Evolutionary conservation across 2,329 filamentous ascomycete species (phyloP), one percentile per base, ranked within the genome.

Genomic region (Nothophoma quercina): DNA sequence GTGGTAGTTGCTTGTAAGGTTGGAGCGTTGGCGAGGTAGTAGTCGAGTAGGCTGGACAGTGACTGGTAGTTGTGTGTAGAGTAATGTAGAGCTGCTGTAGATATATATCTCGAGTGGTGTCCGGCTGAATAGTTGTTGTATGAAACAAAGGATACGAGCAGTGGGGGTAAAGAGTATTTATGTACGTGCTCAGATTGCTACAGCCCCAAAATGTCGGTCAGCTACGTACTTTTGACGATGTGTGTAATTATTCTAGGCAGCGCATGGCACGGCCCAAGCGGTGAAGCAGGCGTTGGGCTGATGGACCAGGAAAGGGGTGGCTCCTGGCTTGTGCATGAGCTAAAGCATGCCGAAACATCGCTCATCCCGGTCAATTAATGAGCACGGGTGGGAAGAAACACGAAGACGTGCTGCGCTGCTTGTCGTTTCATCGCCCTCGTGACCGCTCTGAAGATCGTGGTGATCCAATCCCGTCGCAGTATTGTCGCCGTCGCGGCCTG

Each of bases 351-450:
- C 65, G 65, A 64, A 73, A 71, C 71, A 74, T 72, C 64, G 68
- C 64, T 61, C 62, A 72, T 69, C 70, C 70, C 59, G 57, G 69
- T 64, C 68, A 56, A 42, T 58, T 67, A 58, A 60, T 63, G 63
- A 59, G 63, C 69, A 67, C 62, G 64, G 68, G 58, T 62, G 55
- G 52, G 58, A 64, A 60, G 59, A 72, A 73, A 71, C 70, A 73
- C 70, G 70, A 72, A 68, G 64, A 61, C 60, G 55, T 59, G 54
- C 57, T 61, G 57, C 62, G 56, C 63, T 62, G 62, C 58, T 59
- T 62, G 63, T 65, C 66, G 72, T 74, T 75, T 75, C 72, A 75
- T 67, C 67, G 64, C 56, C 69, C 72, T 73, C 70, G 72, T 74
- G 71, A 74, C 71, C 63, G 66, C 8, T 61, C 54, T 68, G 66